A percentile compares a stretch with the other conserved stretches of the same genome.
Conservation (phyloP, 1,139 yeast genomes). For the Barnettozyma hawaiiensis region DNA sequence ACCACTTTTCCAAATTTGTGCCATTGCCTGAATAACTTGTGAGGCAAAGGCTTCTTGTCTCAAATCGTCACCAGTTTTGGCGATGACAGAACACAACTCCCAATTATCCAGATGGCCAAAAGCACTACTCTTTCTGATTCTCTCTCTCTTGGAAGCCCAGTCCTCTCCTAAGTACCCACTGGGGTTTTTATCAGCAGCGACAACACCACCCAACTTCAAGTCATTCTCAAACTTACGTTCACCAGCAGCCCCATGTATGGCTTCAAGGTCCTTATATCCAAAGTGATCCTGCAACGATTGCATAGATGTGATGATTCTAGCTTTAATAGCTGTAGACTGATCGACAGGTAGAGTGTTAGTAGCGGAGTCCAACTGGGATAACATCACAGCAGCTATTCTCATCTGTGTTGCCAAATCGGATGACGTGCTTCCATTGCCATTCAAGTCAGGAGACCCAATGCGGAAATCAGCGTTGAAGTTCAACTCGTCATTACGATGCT, state of each 20-base stretch:
- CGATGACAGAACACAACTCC: conserved; percentile 94
- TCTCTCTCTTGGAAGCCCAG: conserved; percentile 75
- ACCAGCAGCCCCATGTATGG: conserved; percentile 73
- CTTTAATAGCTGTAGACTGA: conserved; percentile 69
- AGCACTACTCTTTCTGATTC: conserved; percentile 71
- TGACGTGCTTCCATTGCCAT: conserved; percentile 29
- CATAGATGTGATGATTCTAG: conserved; percentile 83
- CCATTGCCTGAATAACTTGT: conserved; percentile 80
- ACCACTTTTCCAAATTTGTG: conserved; percentile 71
- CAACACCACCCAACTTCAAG: conserved; percentile 68
- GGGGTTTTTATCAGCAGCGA: conserved; percentile 31
- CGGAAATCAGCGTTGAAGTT: conserved; percentile 31
- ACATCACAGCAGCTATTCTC: conserved; percentile 94
- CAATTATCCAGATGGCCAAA: conserved; percentile 86
- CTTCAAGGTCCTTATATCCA: conserved; percentile 47
- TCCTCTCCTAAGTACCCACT: conserved; percentile 79
- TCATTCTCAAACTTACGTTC: conserved; percentile 89
- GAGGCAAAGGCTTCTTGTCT: conserved; percentile 98
- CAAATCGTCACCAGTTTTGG: conserved; percentile 90
- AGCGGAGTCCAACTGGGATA: conserved; percentile 78
- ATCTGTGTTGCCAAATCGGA: conserved; percentile 79
- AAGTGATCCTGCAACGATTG: conserved; percentile 73
- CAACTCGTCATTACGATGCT: conserved; percentile 32
- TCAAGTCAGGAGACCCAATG: conserved; percentile 11
- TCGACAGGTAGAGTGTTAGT: conserved; percentile 57